A percentile compares a stretch with the other conserved stretches of the same genome.
phyloP scores from a whole-genome alignment of 2,329 filamentous ascomycete species.

The Annulohypoxylon truncatum region DNA sequence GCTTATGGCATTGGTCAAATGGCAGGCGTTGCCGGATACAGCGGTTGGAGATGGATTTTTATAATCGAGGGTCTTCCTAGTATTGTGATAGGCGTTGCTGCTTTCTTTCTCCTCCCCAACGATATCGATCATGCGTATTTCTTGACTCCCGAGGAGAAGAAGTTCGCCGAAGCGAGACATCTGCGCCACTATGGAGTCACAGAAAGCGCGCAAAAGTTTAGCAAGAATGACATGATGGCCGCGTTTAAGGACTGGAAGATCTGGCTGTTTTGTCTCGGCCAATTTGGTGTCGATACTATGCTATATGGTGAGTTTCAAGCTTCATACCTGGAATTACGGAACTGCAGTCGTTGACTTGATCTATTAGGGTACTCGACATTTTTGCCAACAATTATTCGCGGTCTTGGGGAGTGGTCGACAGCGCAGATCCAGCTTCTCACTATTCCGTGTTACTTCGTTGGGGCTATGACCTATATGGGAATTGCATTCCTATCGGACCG shows the following conservation, averaged over 20 bases:
- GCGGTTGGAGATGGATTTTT: conserved; percentile 80
- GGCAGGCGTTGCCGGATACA: conserved; percentile 72
- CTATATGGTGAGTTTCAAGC: conserved; percentile 65
- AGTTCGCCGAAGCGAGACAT: conserved; percentile 57
- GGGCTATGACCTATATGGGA: conserved; percentile 75
- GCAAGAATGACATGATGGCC: conserved; percentile 70
- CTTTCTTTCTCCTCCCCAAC: conserved; percentile 70
- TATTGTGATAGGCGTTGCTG: conserved; percentile 65
- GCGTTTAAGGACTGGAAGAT: conserved; percentile 82
- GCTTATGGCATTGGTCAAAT: conserved; percentile 80
- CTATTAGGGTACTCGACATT: conserved; percentile 76
- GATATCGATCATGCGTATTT: conserved; percentile 71
- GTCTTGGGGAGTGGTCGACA: conserved; percentile 70
- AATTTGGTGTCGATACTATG: conserved; percentile 81
- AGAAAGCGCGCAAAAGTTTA: conserved; percentile 58
- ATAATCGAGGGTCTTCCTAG: conserved; percentile 63
- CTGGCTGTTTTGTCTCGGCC: conserved; percentile 74
- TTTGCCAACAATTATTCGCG: conserved; percentile 80
- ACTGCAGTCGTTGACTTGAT: conserved; percentile 7
- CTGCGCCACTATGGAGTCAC: conserved; percentile 61
- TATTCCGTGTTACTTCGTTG: conserved; percentile 80
- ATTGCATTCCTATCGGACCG: conserved; percentile 75
- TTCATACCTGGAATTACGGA: not conserved
- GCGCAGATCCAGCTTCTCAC: conserved; percentile 80
- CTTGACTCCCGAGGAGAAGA: conserved; percentile 66